Evolutionary conservation across 2,329 filamentous ascomycete species (phyloP), one percentile per base, ranked within the genome.

Genomic region (Trichophyton rubrum): DNA sequence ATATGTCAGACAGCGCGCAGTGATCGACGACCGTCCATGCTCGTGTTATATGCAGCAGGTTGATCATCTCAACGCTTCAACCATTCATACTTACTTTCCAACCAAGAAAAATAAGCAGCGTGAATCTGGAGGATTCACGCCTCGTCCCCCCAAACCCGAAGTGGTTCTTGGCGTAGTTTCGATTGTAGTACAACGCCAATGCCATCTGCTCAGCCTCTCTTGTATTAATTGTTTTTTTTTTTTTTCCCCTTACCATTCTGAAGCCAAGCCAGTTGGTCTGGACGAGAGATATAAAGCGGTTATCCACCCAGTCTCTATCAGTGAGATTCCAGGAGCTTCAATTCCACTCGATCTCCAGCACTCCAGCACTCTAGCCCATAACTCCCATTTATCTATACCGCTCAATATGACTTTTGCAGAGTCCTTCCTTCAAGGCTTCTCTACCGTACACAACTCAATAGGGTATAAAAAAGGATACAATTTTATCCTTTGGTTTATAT

Each of bases 401-500:
- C 6, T 30, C n/a, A 33, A 27, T 17, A 55, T 55, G 51, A 11
- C 51, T 20, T 55, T 55, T 13, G 27, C 24, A 55, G 51, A 55
- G n/a, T 55, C 51, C 20, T 55, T 55, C 51, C 30, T 55, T 7
- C 13, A 35, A 7, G 56, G 56, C 15, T 58, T 58, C n/a, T 45
- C 35, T 24, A 58, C 35, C 4, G n/a, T 58, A 15, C 56, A 58
- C 41, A 58, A 58, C 56, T 41, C 56, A 15, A 58, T 58, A 33
- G 56, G 56, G 9, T 58, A 41, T 9, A 58, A 58, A 30, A 62
- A 60, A 22, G 40, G 27, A 15, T 62, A 60, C 45, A 60, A 58
- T 27, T 62, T 62, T 40, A 55, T 60, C 49, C 35, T 60, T 38
- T 60, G 61, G 38, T 63, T 78, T 63, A 69, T 82, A 56, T 77